Conservation (phyloP, 2,329 filamentous ascomycete genomes). For the Penicillium glabrum region DNA sequence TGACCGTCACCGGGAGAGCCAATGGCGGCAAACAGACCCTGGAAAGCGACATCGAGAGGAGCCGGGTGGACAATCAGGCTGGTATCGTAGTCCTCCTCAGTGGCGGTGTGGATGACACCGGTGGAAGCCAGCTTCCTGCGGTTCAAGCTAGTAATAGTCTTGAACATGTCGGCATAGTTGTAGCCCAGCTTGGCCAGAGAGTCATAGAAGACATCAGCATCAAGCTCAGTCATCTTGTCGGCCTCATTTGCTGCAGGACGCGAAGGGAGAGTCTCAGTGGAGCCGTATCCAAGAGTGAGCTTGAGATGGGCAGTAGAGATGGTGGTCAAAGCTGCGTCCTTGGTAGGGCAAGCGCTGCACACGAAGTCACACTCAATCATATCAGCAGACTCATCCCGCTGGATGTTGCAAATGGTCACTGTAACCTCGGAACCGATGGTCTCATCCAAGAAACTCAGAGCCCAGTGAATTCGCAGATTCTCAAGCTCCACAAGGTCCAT, state of each 20-base stretch:
- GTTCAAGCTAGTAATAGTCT: background rate
- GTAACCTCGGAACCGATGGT: conserved; percentile 6
- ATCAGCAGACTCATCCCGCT: background rate
- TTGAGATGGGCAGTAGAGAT: background rate
- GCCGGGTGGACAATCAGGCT: background rate
- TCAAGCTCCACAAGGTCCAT: conserved; percentile 16
- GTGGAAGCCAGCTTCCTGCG: background rate
- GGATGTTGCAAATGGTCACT: conserved; percentile 1
- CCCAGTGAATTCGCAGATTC: conserved; percentile 13
- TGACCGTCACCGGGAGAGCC: background rate
- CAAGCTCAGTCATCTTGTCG: background rate
- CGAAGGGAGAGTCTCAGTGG: background rate
- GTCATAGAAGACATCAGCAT: conserved; percentile 8
- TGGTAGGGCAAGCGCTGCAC: background rate
- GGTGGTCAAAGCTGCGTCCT: background rate
- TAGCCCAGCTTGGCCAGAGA: conserved; percentile 4
- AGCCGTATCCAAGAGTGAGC: background rate
- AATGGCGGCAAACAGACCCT: background rate
- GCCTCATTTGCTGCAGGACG: background rate
- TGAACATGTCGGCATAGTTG: conserved; percentile 2
- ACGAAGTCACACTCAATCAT: background rate
- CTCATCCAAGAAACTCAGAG: conserved; percentile 10
- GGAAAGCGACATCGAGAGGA: conserved; percentile 1
- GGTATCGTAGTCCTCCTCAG: background rate
- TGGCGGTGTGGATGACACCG: background rate